Evolutionary conservation across 148 eudicot genomes (phyloP), one percentile per base, ranked within the genome.

Genomic region (Euryodendron excelsum): DNA sequence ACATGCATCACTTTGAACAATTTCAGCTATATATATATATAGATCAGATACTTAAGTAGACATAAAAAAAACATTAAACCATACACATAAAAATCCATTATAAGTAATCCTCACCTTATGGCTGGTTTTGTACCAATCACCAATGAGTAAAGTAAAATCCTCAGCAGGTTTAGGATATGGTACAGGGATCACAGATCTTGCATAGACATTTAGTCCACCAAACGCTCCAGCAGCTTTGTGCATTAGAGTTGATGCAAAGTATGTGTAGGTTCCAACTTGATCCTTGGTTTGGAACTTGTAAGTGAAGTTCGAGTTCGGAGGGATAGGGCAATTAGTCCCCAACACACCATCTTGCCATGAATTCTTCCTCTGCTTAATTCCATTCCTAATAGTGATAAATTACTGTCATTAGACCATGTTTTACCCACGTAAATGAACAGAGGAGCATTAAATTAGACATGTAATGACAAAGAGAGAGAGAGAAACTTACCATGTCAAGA

Each of bases 311-410:
- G 87, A 52, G 82, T 88, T 93, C 0, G 97, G 89, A 67, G 92
- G 95, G 33, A 96, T 89, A 4, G 99, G 90, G 65, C 99, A 96
- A 73, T 96, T 93, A n/a, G 99, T 96, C 59, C 99, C 99, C 83
- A 85, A 59, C 4, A 96, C 94, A 11, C 99, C 99, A 81, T 96
- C 99, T 89, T 96, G 99, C 99, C 99, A 96, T 1, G 95, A 91
- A 79, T 93, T 92, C 87, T 96, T 96, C 85, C 99, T 88, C 80
- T 96, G 99, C 84, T 96, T 96, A 33, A 96, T 92, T 45, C 99
- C 99, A 82, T 96, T 93, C 99, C 99, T 96, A 60, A 69, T 47
- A 39, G 25, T 37, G 23, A 80, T 50, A 59, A n/a, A 71, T 20
- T n/a, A n/a, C 3, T n/a, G 33, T 23, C 28, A 3, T 72, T 41